phyloP scores from a whole-genome alignment of 257 asterid species.

The Solanum etuberosum region DNA sequence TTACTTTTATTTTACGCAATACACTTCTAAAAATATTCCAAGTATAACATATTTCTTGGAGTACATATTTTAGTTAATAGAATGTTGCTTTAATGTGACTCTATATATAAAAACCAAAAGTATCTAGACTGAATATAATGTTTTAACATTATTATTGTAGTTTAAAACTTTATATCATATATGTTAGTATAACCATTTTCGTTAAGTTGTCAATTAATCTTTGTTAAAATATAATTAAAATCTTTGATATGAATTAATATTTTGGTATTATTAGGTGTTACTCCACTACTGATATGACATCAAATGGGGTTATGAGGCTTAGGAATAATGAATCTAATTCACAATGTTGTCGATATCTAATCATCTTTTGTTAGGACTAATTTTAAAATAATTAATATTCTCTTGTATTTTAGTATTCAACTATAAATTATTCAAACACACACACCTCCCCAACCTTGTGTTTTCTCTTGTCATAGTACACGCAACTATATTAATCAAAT shows the following conservation, averaged over 20 bases:
- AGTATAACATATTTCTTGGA: not conserved
- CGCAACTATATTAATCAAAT: not conserved
- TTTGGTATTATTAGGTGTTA: slow-evolving; percentile 4
- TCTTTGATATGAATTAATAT: not conserved
- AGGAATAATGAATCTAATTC: slow-evolving; percentile 4
- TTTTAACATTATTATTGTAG: not conserved
- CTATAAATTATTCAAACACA: not conserved
- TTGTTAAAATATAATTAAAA: not conserved
- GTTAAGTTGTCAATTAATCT: not conserved
- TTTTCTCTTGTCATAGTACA: not conserved
- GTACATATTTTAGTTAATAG: not conserved
- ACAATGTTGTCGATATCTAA: not conserved
- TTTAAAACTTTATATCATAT: not conserved
- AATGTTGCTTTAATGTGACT: not conserved
- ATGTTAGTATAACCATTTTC: not conserved
- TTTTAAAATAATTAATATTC: not conserved
- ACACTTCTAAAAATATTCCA: not conserved
- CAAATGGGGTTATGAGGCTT: not conserved
- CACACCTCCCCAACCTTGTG: not conserved
- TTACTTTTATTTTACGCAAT: not conserved
- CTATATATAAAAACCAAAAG: not conserved
- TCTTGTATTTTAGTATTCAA: not conserved
- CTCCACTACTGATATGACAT: slow-evolving; percentile 3
- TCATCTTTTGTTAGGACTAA: not conserved
- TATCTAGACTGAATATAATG: not conserved